These are phyloP conservation scores for Eutrema salsugineum DNA, from an alignment of 441 rosid genomes.

Conservation along the genomic window DNA sequence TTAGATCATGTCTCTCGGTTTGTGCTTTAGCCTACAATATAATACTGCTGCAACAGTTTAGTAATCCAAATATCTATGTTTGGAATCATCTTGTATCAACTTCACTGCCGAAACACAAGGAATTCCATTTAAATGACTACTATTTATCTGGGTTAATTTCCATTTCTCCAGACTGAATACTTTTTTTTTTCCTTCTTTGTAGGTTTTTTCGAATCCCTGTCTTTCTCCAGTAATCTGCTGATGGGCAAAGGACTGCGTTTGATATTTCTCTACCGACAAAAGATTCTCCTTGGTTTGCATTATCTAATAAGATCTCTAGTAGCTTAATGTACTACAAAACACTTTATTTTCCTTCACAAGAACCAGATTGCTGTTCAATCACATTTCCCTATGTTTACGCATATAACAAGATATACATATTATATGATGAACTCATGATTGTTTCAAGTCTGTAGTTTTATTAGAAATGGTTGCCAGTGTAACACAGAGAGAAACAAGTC, in stretches of 20 bases:
- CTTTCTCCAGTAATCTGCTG: slow-evolving; percentile 4
- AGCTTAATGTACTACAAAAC: slow-evolving; percentile 20
- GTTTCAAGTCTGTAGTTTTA: neutral
- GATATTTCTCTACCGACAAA: neutral
- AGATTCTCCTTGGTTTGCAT: neutral
- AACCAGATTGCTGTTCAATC: slow-evolving; percentile 17
- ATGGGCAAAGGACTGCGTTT: neutral
- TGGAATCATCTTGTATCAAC: neutral
- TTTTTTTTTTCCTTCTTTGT: neutral
- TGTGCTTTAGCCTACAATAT: neutral
- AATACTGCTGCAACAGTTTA: slow-evolving; percentile 1
- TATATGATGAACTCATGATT: slow-evolving; percentile 10
- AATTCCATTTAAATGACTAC: neutral
- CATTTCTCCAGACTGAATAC: neutral
- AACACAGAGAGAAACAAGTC: slow-evolving; percentile 8
- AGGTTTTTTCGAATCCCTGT: slow-evolving; percentile 4
- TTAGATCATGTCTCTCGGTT: neutral
- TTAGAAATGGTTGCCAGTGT: neutral
- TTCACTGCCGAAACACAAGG: neutral
- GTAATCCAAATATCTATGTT: slow-evolving; percentile 4
- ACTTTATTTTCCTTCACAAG: slow-evolving; percentile 3
- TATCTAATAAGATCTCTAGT: slow-evolving; percentile 19
- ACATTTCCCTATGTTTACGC: slow-evolving; percentile 3
- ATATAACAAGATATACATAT: neutral
- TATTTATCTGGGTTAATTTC: neutral